phyloP scores from a whole-genome alignment of 2,329 filamentous ascomycete species.

The Phyllosticta citriasiana region DNA sequence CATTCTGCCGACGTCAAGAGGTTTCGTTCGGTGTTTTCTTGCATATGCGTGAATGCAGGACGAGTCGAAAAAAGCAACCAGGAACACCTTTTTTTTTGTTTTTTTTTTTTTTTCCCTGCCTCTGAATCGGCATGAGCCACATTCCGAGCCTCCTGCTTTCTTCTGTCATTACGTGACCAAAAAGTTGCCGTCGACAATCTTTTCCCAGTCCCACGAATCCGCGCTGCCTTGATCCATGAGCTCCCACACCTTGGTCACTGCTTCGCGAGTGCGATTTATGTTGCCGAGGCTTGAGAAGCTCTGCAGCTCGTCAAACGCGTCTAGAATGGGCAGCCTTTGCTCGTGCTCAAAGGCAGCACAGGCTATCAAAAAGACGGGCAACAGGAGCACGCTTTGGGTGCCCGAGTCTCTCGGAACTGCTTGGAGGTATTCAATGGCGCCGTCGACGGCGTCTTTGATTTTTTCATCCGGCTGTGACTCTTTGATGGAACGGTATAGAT shows the following conservation, averaged over 20 bases:
- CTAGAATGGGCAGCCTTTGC: slow-evolving; percentile 46
- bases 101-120: not conserved
- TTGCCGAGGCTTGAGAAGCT: slow-evolving; percentile 49
- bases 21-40: not conserved
- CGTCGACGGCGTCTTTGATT: slow-evolving; percentile 48
- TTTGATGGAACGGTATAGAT: slow-evolving; percentile 51
- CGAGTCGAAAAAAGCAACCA: not conserved
- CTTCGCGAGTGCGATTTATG: slow-evolving; percentile 45
- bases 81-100: not conserved
- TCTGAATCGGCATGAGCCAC: not conserved
- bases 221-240: slow-evolving; percentile 48
- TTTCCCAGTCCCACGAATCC: slow-evolving; percentile 55
- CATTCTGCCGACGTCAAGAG: not conserved
- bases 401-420: slow-evolving; percentile 44
- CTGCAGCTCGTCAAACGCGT: slow-evolving; percentile 45
- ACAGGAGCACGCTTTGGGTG: slow-evolving; percentile 49
- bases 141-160: not conserved
- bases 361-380: slow-evolving; percentile 52
- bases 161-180: slow-evolving; percentile 42
- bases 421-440: slow-evolving; percentile 47
- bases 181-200: slow-evolving; percentile 48
- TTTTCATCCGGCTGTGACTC: slow-evolving; percentile 45
- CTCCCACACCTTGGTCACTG: slow-evolving; percentile 49
- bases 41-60: not conserved
- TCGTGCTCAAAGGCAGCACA: slow-evolving; percentile 48